Base-by-base conservation (phyloP, 2,329 filamentous ascomycete genomes). In the Neoarthrinium moseri region DNA sequence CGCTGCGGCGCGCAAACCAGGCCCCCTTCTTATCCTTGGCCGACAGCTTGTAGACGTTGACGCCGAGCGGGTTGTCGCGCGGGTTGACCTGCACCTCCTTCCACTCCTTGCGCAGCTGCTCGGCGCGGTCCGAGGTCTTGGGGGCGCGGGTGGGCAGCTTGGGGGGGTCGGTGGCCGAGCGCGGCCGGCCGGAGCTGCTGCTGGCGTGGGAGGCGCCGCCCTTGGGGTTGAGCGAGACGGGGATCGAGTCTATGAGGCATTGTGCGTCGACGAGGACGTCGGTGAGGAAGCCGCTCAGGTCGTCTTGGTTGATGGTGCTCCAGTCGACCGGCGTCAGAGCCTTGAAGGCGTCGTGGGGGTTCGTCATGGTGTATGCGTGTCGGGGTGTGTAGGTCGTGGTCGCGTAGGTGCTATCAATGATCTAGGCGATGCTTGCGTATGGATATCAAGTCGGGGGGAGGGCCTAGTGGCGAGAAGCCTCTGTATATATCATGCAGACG, bases 1-100 rank as follows among this genome's bases (percentile, higher is more conserved):
- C 75, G 61, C 90, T 95, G 39, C 87, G 75, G 45, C 92, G 74
- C 20, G 89, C 89, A 66, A 96, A 97, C 92, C 92, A 97, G 6
- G 87, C 77, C 2, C 91, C 92, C 53, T 85, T 85, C 29, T 89
- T 84, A 65, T 97, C 92, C 56, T 88, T 86, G 3, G 86, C 81
- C 0, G 77, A 71, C 49, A 94, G 76, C 64, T 95, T 95, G 70
- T 87, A 96, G 20, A 96, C 83, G 45, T 75, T 77, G 51, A 96
- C 84, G 0, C 78, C 83, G 7, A 89, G 72, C 1, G 89, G 87
- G 58, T 95, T 94, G 17, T 91, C 85, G 54, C 77, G 83, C 3
- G 79, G 67, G 33, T 77, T 81, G 45, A 89, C 68, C 66, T 90
- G 92, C 59, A 91, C 70, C 33, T 90, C 86, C 65, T 95, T 96